phyloP scores from a whole-genome alignment of 1,284 basidiomycete species.

The Irpex rosettiformis region DNA sequence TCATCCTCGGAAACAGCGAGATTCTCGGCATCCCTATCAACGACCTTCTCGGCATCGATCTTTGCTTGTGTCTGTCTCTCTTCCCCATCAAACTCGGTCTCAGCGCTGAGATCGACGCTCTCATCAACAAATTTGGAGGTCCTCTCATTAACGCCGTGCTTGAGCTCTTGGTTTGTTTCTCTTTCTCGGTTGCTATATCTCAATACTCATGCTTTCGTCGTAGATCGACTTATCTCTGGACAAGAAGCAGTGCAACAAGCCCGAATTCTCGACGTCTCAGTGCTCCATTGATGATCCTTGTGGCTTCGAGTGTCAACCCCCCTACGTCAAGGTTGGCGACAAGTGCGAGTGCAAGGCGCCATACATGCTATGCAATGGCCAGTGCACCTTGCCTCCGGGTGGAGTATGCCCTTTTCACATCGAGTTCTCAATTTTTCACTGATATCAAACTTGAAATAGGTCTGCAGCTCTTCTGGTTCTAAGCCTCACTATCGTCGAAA shows the following conservation, averaged over 20 bases:
- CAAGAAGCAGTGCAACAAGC: conserved; percentile 16
- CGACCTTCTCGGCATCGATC: conserved; percentile 17
- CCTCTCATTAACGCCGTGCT: conserved; percentile 17
- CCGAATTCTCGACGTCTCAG: conserved; percentile 12
- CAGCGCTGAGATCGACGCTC: conserved; percentile 15
- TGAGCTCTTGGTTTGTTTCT: conserved; percentile 18
- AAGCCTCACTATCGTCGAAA: conserved; percentile 5
- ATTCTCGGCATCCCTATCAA: conserved; percentile 14
- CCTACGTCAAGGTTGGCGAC: conserved; percentile 11
- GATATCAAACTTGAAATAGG: too few species aligned
- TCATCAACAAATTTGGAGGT: conserved; percentile 20
- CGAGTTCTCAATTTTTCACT: too few species aligned
- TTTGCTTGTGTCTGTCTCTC: conserved; percentile 26
- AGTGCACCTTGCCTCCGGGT: conserved; percentile 13
- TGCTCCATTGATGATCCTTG: conserved; percentile 19
- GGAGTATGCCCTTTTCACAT: conserved; percentile 14
- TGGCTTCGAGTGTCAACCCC: conserved; percentile 15
- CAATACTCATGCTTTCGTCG: neutral
- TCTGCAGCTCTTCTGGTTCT: conserved; percentile 15
- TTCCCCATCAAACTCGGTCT: conserved; percentile 21
- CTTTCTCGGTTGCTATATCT: neutral
- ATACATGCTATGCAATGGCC: conserved; percentile 19
- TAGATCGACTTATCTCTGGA: conserved; percentile 14
- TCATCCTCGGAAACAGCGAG: conserved; percentile 6
- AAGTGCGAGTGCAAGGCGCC: conserved; percentile 21